Conservation (phyloP, 2,329 filamentous ascomycete genomes). For the Aspergillus spinulosporus region DNA sequence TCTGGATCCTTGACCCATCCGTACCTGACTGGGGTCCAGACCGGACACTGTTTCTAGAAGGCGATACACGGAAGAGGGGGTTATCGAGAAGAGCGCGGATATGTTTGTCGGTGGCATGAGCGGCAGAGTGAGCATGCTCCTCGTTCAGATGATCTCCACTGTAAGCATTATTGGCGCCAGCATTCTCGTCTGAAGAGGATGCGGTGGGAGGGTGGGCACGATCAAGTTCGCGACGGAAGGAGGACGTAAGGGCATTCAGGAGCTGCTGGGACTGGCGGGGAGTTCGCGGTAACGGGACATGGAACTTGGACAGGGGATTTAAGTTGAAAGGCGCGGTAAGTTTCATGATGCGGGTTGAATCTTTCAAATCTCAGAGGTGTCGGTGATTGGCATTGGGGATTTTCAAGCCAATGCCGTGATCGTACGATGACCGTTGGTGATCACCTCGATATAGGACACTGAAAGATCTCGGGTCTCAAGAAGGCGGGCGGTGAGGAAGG, state of each 20-base stretch:
- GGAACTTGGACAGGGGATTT: slow-evolving; percentile 56
- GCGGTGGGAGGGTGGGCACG: slow-evolving; percentile 52
- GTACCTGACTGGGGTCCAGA: slow-evolving; percentile 19
- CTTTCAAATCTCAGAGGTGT: background rate
- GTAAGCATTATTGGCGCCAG: slow-evolving; percentile 14
- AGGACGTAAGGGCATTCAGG: slow-evolving; percentile 60
- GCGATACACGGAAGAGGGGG: slow-evolving; percentile 44
- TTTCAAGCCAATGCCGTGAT: background rate
- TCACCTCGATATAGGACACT: background rate
- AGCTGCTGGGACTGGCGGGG: slow-evolving; percentile 60
- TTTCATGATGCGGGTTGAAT: slow-evolving; percentile 49
- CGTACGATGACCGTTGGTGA: background rate
- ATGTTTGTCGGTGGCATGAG: slow-evolving; percentile 40
- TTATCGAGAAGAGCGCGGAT: slow-evolving; percentile 42
- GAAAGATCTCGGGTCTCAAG: background rate
- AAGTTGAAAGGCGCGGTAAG: slow-evolving; percentile 49
- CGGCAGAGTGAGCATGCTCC: slow-evolving; percentile 29
- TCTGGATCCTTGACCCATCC: slow-evolving; percentile 23
- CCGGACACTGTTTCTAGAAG: slow-evolving; percentile 24
- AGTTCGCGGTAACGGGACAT: slow-evolving; percentile 53
- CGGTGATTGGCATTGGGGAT: background rate
- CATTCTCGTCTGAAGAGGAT: slow-evolving; percentile 5
- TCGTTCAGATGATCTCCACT: background rate
- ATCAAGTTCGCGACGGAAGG: slow-evolving; percentile 65
- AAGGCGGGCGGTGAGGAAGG: slow-evolving; percentile 20